Evolutionary conservation across 441 rosid species (phyloP).

Genomic region (Rhodomyrtus psidioides): DNA sequence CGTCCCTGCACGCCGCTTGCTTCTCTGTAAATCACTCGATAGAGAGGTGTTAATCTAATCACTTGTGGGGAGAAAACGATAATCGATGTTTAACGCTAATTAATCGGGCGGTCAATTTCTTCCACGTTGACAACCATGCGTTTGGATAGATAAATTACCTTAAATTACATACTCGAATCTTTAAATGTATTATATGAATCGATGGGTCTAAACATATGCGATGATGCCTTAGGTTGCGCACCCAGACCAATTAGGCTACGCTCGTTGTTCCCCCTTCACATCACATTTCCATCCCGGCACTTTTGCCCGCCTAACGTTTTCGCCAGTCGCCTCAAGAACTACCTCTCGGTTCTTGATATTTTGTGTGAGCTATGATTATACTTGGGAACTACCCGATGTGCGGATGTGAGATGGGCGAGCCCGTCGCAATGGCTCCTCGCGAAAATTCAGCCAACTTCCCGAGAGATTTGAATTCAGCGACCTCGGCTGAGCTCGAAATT

Average conservation of each 20-base stretch:
- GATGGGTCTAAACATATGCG: background rate
- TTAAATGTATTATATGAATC: background rate
- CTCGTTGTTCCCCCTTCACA: background rate
- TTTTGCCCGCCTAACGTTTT: background rate
- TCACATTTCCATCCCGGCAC: background rate
- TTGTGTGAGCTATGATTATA: background rate
- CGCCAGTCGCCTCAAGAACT: background rate
- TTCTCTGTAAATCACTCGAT: background rate
- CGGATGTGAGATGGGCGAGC: background rate
- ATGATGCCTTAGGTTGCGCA: background rate
- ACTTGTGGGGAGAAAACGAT: background rate
- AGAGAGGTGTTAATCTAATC: background rate
- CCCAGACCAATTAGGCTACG: background rate
- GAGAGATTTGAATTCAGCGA: background rate
- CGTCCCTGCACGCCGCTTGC: background rate
- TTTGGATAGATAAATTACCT: background rate
- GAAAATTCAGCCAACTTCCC: background rate
- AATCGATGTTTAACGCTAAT: background rate
- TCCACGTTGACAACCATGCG: background rate
- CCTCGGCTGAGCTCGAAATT: background rate
- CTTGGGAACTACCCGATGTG: background rate
- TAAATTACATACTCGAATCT: background rate
- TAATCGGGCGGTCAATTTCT: background rate
- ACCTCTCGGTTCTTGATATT: background rate
- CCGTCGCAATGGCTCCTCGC: fast-evolving